Evolutionary conservation across 2,329 filamentous ascomycete genomes (phyloP).

Genomic region (Aspergillus arachidicola): DNA sequence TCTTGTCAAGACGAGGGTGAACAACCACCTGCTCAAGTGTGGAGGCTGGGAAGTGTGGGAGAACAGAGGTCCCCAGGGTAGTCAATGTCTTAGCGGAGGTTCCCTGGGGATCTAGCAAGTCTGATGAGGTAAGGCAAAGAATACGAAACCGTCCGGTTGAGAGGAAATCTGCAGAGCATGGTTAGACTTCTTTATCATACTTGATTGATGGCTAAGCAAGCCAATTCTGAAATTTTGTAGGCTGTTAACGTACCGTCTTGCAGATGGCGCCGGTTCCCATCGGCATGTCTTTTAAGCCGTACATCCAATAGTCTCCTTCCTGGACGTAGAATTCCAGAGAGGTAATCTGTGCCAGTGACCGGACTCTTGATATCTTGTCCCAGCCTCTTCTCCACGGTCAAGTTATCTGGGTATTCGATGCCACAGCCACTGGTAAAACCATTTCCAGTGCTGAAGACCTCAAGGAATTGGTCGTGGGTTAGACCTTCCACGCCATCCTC

Average conservation of each 20-base stretch:
- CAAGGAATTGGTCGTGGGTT: conserved; percentile 38
- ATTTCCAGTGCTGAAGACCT: conserved; percentile 41
- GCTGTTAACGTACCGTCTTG: conserved; percentile 35
- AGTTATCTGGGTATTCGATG: conserved; percentile 39
- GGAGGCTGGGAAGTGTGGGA: conserved; percentile 29
- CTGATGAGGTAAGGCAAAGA: conserved; percentile 36
- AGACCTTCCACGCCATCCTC: conserved; percentile 29
- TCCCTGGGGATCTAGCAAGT: conserved; percentile 35
- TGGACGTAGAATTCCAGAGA: conserved; percentile 37
- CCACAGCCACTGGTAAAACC: conserved; percentile 45
- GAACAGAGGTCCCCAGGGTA: conserved; percentile 22
- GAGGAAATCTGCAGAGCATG: conserved; percentile 30
- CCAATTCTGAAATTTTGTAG: not conserved
- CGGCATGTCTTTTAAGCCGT: conserved; percentile 38
- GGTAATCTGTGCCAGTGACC: conserved; percentile 35
- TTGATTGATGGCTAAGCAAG: no score
- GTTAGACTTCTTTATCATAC: not conserved
- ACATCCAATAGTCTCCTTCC: conserved; percentile 40
- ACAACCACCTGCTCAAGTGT: conserved; percentile 39
- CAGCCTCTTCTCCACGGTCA: conserved; percentile 28
- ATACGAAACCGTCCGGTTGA: conserved; percentile 43
- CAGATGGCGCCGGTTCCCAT: conserved; percentile 37
- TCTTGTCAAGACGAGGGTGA: conserved; percentile 31
- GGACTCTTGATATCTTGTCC: conserved; percentile 22
- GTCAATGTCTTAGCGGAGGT: conserved; percentile 28